Evolutionary conservation across 495 filamentous ascomycete genomes (phyloP).

Genomic region (Stereocaulon alpinum): DNA sequence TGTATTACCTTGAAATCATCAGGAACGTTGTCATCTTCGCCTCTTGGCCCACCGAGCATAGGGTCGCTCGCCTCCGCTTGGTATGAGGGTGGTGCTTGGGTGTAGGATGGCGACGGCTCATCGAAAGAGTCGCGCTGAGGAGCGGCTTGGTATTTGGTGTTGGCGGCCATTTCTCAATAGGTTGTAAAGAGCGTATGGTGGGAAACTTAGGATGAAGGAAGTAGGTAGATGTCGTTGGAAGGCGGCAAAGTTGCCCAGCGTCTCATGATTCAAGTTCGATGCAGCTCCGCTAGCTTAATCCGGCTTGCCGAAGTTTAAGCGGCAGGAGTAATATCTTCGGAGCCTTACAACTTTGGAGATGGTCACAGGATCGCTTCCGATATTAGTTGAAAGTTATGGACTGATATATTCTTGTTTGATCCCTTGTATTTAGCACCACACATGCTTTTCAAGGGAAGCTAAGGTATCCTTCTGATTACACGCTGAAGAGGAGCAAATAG

Average conservation of each 20-base stretch:
- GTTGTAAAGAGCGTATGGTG: neutral
- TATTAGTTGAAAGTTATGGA: neutral
- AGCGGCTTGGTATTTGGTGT: conserved; percentile 59
- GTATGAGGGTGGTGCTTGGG: conserved; percentile 80
- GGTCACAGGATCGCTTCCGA: neutral
- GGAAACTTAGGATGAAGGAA: neutral
- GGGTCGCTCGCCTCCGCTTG: conserved; percentile 43
- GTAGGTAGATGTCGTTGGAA: neutral
- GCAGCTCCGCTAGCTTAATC: neutral
- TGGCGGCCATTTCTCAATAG: conserved; percentile 47
- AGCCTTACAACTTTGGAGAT: neutral
- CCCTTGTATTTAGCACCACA: neutral
- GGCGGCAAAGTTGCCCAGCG: conserved; percentile 8
- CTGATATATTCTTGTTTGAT: too few relatives aligned
- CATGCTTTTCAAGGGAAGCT: conserved; percentile 1
- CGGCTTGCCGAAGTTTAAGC: neutral
- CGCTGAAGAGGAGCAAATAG: conserved; percentile 10
- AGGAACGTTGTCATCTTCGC: conserved; percentile 81
- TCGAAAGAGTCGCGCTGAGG: conserved; percentile 67
- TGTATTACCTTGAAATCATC: conserved; percentile 85
- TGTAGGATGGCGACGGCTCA: conserved; percentile 46
- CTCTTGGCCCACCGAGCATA: conserved; percentile 57
- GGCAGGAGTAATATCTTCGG: neutral
- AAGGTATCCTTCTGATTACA: neutral
- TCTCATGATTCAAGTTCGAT: conserved; percentile 2